Evolutionary conservation across 164 flowering plant genomes (phyloP).

Genomic region (Malania oleifera): DNA sequence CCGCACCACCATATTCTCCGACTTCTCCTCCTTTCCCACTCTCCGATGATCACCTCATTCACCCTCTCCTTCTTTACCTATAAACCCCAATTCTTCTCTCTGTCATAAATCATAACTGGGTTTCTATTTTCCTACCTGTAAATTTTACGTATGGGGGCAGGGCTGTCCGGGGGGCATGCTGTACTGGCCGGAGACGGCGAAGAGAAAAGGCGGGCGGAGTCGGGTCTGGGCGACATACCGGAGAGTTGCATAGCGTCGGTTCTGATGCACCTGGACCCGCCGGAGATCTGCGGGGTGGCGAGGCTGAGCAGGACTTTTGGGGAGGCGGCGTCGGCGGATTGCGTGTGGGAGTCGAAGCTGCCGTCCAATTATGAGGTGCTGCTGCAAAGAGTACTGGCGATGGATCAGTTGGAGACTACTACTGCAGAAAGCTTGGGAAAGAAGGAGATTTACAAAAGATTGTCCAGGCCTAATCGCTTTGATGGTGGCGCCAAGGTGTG

Average conservation of each 20-base stretch:
- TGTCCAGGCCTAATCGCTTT: constrained; percentile 38
- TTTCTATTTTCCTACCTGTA: too few species aligned
- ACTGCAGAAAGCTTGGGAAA: constrained; percentile 17
- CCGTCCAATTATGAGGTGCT: constrained; percentile 35
- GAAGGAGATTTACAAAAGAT: constrained; percentile 29
- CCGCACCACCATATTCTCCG: too few species aligned
- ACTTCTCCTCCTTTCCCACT: too few species aligned
- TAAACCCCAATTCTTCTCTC: background rate
- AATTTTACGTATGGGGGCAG: too few species aligned
- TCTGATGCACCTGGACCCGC: constrained; percentile 29
- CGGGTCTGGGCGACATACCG: constrained; percentile 36
- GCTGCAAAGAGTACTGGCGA: constrained; percentile 16
- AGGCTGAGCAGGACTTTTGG: constrained; percentile 28
- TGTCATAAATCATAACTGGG: too few species aligned
- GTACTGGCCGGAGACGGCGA: too few species aligned
- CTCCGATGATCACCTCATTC: too few species aligned
- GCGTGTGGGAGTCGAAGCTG: constrained; percentile 43
- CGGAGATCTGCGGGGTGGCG: constrained; percentile 40
- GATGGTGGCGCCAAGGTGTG: constrained; percentile 66
- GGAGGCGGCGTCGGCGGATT: constrained; percentile 38
- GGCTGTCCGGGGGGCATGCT: too few species aligned
- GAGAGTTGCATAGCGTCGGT: constrained; percentile 38
- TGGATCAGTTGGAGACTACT: too few species aligned
- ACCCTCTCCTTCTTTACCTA: constrained; percentile 4
- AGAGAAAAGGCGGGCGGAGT: too few species aligned